Percentiles rank a stretch among this genome's conserved stretches.
Evolutionary conservation across 2,329 filamentous ascomycete genomes (phyloP).

Genomic region (Cryphonectria naterciae): DNA sequence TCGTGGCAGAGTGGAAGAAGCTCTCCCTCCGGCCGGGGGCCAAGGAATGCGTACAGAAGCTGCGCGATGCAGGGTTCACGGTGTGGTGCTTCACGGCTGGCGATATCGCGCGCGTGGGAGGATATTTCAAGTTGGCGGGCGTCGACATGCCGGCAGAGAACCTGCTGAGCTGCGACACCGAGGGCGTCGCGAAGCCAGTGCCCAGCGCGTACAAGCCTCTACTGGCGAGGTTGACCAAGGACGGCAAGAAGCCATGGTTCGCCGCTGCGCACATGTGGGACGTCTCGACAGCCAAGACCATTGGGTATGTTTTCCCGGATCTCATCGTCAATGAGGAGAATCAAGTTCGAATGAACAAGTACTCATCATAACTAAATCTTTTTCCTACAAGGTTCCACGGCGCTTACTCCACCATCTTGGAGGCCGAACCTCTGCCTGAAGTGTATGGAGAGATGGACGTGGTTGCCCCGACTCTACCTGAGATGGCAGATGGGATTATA

Average conservation of each 20-base stretch:
- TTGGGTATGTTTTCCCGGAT: slow-evolving; percentile 39
- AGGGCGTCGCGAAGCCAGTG: slow-evolving; percentile 52
- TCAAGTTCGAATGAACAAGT: neutral
- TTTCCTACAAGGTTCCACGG: slow-evolving; percentile 44
- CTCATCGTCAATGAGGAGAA: neutral
- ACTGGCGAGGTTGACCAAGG: slow-evolving; percentile 38
- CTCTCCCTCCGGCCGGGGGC: slow-evolving; percentile 42
- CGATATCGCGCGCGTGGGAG: slow-evolving; percentile 49
- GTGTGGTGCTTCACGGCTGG: slow-evolving; percentile 57
- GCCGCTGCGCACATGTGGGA: slow-evolving; percentile 63
- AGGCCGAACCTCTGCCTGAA: slow-evolving; percentile 53
- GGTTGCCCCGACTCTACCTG: slow-evolving; percentile 46
- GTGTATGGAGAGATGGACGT: slow-evolving; percentile 56
- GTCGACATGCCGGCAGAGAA: slow-evolving; percentile 53
- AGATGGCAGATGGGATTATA: slow-evolving; percentile 48
- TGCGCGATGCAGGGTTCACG: slow-evolving; percentile 50
- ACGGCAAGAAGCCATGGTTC: slow-evolving; percentile 47
- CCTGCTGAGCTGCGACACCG: slow-evolving; percentile 51
- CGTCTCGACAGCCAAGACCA: slow-evolving; percentile 52
- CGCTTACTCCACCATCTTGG: slow-evolving; percentile 55
- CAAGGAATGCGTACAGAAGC: slow-evolving; percentile 43
- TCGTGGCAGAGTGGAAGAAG: slow-evolving; percentile 41
- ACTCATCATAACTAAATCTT: neutral
- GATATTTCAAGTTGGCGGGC: slow-evolving; percentile 52
- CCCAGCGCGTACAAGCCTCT: slow-evolving; percentile 49